Base-by-base conservation (phyloP, 768 basidiomycete genomes). In the Phlebiopsis flavidoalba region DNA sequence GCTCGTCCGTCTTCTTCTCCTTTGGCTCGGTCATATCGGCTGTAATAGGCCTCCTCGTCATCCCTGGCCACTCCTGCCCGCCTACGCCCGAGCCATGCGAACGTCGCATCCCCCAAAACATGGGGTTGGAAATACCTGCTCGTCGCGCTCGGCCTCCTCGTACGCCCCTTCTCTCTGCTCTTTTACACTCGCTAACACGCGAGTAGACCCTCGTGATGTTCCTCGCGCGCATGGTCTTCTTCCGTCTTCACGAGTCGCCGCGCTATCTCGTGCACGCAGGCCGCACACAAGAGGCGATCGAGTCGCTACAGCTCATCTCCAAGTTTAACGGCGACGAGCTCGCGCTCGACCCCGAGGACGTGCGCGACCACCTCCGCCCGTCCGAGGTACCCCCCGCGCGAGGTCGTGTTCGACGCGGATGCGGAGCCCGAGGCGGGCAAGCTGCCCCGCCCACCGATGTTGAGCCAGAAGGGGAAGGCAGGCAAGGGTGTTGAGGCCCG, bases 1-100 rank as follows among this genome's bases (percentile, higher is more conserved):
- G 0, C 82, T 97, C 22, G n/a, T 94, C 93, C 4, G 83, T 95
- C n/a, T 98, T 98, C 78, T 98, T 98, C 79, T 95, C 93, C 6
- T 74, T 97, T 43, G 96, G 96, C 50, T 87, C 95, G 0, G 92
- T 98, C 47, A 71, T 97, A 5, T 79, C 93, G 1, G 93, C 95
- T 0, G 70, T 93, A 10, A 84, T 95, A 37, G 93, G 86, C 40
- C 81, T 95, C 36, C 57, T 88, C 52, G 80, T 95, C 56, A 82
- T 99, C 37, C 97, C 97, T 1, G 75, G 79, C 15, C 80, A 83
- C 65, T 91, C 91, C 0, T 93, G 91, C 66, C 75, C 77, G n/a
- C 69, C 71, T 22, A 67, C 73, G 47, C 68, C 72, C 4, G 69
- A 72, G 53, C 72, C 79, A 0, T 97, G 95, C 72, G 83, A n/a